Percentiles rank a stretch among this genome's conserved stretches.
phyloP scores from a whole-genome alignment of 75 land plant species.

The Pseudotsuga menziesii region DNA sequence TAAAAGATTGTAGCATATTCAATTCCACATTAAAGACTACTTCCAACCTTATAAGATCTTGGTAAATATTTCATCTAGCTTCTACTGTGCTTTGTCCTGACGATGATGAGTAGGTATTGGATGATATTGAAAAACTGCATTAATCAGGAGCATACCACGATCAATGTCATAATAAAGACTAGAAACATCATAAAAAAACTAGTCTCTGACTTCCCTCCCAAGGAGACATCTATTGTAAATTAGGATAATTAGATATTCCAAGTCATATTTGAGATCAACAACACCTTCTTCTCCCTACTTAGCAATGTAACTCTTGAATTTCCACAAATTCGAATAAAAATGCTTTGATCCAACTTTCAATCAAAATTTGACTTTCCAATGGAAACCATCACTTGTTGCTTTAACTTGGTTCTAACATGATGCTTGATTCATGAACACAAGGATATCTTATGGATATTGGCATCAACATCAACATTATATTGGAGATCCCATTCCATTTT shows the following conservation, averaged over 20 bases:
- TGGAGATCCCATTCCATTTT: no score
- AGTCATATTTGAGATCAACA: constrained; percentile 87
- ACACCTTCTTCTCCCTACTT: constrained; percentile 95
- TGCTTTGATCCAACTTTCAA: no score
- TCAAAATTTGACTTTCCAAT: no score
- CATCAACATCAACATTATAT: no score
- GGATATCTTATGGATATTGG: no score
- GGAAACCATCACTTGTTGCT: no score
- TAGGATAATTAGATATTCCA: constrained; percentile 89
- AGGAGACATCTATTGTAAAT: constrained; percentile 90
- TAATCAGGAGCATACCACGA: constrained; percentile 94
- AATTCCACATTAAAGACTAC: constrained; percentile 40
- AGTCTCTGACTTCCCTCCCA: constrained; percentile 87
- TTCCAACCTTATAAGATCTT: constrained; percentile 73
- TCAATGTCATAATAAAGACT: constrained; percentile 93
- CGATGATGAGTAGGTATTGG: constrained; percentile 90
- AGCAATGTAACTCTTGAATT: constrained; percentile 85
- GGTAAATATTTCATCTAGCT: constrained; percentile 68
- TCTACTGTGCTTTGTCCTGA: constrained; percentile 77
- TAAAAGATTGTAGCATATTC: constrained; percentile 94
- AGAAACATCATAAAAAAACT: constrained; percentile 88
- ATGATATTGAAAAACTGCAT: constrained; percentile 82
- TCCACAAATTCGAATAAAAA: no score
- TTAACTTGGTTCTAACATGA: no score
- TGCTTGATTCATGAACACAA: no score